A percentile compares a stretch with the other conserved stretches of the same genome.
Conservation (phyloP, 352 stramenopile genomes). For the Globisporangium acanthophoron region DNA sequence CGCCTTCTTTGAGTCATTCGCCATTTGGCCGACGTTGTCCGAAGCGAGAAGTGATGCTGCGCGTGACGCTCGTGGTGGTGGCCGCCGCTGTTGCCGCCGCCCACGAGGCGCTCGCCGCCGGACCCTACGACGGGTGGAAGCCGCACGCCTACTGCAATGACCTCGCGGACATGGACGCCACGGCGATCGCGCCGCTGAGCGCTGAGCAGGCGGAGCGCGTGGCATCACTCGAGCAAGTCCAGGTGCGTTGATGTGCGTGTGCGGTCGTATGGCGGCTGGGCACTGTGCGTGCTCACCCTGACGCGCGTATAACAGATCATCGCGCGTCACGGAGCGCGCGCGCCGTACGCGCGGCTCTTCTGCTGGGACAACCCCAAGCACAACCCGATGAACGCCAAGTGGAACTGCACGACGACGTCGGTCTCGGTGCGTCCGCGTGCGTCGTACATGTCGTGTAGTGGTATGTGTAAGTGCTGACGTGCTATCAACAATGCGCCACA, state of each 20-base stretch:
- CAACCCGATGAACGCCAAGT: constrained; percentile 71
- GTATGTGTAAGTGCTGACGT: background rate
- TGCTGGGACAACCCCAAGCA: constrained; percentile 67
- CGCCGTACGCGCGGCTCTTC: constrained; percentile 65
- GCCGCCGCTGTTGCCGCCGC: constrained; percentile 6
- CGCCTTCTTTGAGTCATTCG: background rate
- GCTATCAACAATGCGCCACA: constrained; percentile 11
- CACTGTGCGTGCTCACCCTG: background rate
- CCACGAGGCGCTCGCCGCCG: constrained; percentile 16
- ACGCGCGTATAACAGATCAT: constrained; percentile 32
- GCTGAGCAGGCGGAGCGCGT: constrained; percentile 48
- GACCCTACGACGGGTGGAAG: constrained; percentile 69
- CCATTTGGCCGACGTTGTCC: background rate
- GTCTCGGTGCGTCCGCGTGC: constrained; percentile 51
- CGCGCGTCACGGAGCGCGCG: constrained; percentile 68
- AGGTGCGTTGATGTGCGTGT: constrained; percentile 24
- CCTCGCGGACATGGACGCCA: constrained; percentile 48
- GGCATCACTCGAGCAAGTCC: constrained; percentile 74
- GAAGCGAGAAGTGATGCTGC: background rate
- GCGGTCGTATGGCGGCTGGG: background rate
- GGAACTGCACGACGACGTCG: constrained; percentile 65
- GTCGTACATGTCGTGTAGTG: background rate
- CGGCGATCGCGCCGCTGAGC: constrained; percentile 56
- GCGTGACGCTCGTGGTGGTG: constrained; percentile 13
- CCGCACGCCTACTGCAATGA: constrained; percentile 81